These are phyloP conservation scores for Curvularia eragrostidis DNA, from an alignment of 2,329 filamentous ascomycete genomes.

Conservation along the genomic window DNA sequence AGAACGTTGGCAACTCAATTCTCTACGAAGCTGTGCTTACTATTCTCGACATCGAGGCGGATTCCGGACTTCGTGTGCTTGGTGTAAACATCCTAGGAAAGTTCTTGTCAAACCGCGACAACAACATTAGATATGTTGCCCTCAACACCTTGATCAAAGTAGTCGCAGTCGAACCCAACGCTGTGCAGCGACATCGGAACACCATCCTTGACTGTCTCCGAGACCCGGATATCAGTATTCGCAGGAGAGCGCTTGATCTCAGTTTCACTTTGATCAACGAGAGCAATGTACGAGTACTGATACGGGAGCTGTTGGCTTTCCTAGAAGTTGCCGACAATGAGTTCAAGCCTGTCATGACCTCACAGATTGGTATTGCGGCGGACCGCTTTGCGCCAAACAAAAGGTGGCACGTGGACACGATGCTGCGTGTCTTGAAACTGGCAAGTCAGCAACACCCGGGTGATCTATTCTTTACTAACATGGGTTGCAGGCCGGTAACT, in stretches of 20 bases:
- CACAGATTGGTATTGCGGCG: slow-evolving; percentile 94
- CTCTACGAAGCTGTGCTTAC: slow-evolving; percentile 96
- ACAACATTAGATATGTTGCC: slow-evolving; percentile 98
- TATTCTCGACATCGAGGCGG: slow-evolving; percentile 96
- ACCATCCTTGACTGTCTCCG: slow-evolving; percentile 95
- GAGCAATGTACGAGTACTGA: slow-evolving; percentile 89
- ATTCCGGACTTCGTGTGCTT: slow-evolving; percentile 89
- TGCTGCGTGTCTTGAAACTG: slow-evolving; percentile 89
- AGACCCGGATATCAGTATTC: slow-evolving; percentile 97
- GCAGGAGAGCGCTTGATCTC: slow-evolving; percentile 91
- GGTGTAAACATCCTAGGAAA: slow-evolving; percentile 99
- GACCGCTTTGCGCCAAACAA: slow-evolving; percentile 97
- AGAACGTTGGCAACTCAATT: slow-evolving; percentile 98
- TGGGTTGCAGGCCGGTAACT: slow-evolving; percentile 74
- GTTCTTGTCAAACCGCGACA: slow-evolving; percentile 97
- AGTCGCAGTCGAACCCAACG: slow-evolving; percentile 96
- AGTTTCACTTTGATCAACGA: slow-evolving; percentile 99
- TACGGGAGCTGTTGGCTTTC: slow-evolving; percentile 92
- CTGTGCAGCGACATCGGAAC: slow-evolving; percentile 94
- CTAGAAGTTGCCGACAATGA: slow-evolving; percentile 97
- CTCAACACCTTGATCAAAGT: slow-evolving; percentile 98
- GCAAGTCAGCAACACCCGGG: slow-evolving; percentile 27
- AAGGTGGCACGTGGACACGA: slow-evolving; percentile 97
- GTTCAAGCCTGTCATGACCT: slow-evolving; percentile 98
- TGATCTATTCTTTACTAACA: slow-evolving; percentile 16